phyloP scores from a whole-genome alignment of 148 eudicot genomes.

The Heliamphora exappendiculata region DNA sequence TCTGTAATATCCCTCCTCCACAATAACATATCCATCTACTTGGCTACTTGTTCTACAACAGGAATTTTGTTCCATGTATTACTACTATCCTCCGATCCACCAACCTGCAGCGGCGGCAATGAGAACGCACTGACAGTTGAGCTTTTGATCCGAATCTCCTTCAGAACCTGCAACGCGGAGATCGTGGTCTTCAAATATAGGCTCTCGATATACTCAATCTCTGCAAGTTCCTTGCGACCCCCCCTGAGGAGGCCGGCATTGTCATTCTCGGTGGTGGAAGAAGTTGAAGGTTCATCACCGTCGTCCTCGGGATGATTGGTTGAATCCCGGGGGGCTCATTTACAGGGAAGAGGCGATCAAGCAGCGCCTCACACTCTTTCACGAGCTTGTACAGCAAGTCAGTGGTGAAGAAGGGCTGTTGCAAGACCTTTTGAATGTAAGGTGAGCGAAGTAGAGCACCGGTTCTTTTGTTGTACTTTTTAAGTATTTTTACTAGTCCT shows the following conservation, averaged over 20 bases:
- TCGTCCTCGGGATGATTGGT: slow-evolving; percentile 8
- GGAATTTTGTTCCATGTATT: neutral
- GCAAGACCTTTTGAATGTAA: slow-evolving; percentile 79
- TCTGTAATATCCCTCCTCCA: neutral
- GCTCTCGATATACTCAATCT: slow-evolving; percentile 4
- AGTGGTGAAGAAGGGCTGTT: slow-evolving; percentile 86
- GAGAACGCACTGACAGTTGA: neutral
- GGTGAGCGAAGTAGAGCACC: slow-evolving; percentile 82
- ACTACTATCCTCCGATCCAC: neutral
- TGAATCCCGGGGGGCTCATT: slow-evolving; percentile 31
- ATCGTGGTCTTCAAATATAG: slow-evolving; percentile 2
- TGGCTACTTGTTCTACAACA: neutral
- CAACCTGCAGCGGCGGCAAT: neutral
- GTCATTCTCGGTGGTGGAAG: neutral
- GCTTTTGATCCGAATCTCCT: neutral
- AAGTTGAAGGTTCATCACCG: slow-evolving; percentile 17
- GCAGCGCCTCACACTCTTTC: slow-evolving; percentile 74
- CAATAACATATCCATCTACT: neutral
- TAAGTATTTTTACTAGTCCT: slow-evolving; percentile 85
- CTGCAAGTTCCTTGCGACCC: neutral
- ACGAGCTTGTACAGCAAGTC: slow-evolving; percentile 75
- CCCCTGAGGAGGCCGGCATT: neutral
- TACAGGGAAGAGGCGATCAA: slow-evolving; percentile 51
- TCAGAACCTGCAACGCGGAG: neutral
- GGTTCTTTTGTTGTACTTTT: slow-evolving; percentile 84